phyloP scores from a whole-genome alignment of 148 eudicot genomes.

The Vaccinium vitisidaea region DNA sequence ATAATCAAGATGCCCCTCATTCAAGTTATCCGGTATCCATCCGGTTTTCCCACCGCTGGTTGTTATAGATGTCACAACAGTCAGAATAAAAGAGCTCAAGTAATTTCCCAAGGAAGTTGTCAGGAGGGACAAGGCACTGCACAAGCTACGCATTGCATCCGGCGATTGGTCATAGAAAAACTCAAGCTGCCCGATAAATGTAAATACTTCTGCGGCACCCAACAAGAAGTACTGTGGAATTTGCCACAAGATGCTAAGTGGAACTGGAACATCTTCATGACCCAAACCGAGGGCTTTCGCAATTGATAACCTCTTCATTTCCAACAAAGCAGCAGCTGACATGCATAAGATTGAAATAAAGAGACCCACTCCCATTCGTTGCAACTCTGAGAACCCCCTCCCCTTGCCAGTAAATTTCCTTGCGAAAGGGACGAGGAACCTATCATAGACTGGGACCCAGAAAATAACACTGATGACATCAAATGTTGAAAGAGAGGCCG shows the following conservation, averaged over 20 bases:
- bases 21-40: slow-evolving; percentile 57
- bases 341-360: slow-evolving; percentile 39
- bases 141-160: slow-evolving; percentile 55
- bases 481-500: slow-evolving; percentile 44
- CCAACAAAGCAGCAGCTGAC: slow-evolving; percentile 52
- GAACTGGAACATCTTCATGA: slow-evolving; percentile 36
- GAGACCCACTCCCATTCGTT: slow-evolving; percentile 60
- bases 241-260: slow-evolving; percentile 48
- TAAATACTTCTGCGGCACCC: slow-evolving; percentile 54
- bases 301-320: slow-evolving; percentile 36
- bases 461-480: slow-evolving; percentile 45
- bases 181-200: slow-evolving; percentile 50
- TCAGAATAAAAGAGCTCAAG: slow-evolving; percentile 57
- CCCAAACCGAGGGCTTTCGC: slow-evolving; percentile 39
- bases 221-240: slow-evolving; percentile 47
- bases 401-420: slow-evolving; percentile 38
- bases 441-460: slow-evolving; percentile 51
- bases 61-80: slow-evolving; percentile 39
- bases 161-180: slow-evolving; percentile 61
- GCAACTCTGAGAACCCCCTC: slow-evolving; percentile 49
- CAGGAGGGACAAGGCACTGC: slow-evolving; percentile 44
- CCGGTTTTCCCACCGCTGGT: slow-evolving; percentile 37
- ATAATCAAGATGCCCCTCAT: slow-evolving; percentile 50
- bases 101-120: slow-evolving; percentile 47
- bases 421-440: slow-evolving; percentile 37